These are phyloP conservation scores for Eucalyptus urophylla DNA, from an alignment of 345 rosid species.

Conservation along the genomic window DNA sequence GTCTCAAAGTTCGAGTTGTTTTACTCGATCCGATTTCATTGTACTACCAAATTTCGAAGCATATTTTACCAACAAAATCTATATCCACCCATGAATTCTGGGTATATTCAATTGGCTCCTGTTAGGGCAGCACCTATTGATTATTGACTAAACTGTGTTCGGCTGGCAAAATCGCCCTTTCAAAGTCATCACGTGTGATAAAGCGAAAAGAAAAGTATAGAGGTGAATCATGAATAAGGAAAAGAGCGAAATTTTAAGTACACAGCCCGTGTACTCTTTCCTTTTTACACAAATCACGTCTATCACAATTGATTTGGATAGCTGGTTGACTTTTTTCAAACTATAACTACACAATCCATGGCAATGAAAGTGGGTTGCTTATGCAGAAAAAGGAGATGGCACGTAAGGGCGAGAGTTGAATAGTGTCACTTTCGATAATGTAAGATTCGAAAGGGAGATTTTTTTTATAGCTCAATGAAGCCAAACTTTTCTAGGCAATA, in stretches of 20 bases:
- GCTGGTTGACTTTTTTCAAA: background rate
- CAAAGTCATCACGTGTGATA: background rate
- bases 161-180: background rate
- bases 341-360: background rate
- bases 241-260: background rate
- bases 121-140: background rate
- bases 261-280: background rate
- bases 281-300: background rate
- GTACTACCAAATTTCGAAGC: too few species aligned
- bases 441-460: background rate
- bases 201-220: background rate
- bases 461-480: background rate
- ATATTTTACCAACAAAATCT: too few species aligned
- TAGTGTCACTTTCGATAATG: background rate
- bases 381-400: background rate
- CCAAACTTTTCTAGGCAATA: background rate
- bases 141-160: background rate
- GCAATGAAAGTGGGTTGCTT: background rate
- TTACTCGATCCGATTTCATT: too few species aligned
- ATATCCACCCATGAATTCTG: background rate
- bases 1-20: too few species aligned
- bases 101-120: background rate
- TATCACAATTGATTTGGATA: background rate
- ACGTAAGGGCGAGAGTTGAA: background rate
- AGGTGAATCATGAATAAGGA: background rate